These are phyloP conservation scores for Talaromyces sp. DNA, from an alignment of 2,329 filamentous ascomycete genomes.

Conservation along the genomic window DNA sequence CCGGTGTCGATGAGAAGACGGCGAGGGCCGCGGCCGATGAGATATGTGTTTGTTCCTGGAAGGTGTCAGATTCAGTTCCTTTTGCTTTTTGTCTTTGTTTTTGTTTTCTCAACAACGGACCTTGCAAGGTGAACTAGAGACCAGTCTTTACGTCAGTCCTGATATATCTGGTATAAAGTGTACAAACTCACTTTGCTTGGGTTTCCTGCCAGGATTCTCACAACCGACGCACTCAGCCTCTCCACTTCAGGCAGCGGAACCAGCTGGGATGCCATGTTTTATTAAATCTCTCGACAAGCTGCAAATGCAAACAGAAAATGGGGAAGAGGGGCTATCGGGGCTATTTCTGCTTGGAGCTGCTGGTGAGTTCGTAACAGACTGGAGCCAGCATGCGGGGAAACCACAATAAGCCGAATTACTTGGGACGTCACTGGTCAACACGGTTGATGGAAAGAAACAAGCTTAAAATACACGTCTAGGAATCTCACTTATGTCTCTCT, in stretches of 20 bases:
- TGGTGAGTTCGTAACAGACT: not conserved
- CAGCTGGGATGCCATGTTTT: constrained; percentile 56
- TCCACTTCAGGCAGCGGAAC: constrained; percentile 67
- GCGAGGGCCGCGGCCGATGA: constrained; percentile 68
- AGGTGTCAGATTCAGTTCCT: constrained; percentile 1
- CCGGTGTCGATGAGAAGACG: constrained; percentile 88
- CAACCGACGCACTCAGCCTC: constrained; percentile 69
- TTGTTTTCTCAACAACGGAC: constrained; percentile 14
- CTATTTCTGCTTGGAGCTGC: not conserved
- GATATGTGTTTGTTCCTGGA: constrained; percentile 84
- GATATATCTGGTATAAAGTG: not conserved
- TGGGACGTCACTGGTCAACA: not conserved
- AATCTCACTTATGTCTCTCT: not conserved
- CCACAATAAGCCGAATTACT: not conserved
- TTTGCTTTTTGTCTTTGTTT: not conserved
- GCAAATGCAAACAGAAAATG: not conserved
- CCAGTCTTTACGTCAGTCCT: not conserved
- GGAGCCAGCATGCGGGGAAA: not conserved
- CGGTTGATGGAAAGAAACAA: not conserved
- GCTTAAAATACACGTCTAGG: not conserved
- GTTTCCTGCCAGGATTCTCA: constrained; percentile 85
- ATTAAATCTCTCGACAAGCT: not conserved
- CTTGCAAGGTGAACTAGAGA: constrained; percentile 56
- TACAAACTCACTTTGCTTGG: constrained; percentile 64
- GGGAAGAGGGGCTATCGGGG: not conserved